These are phyloP conservation scores for Lachancea meyersii DNA, from an alignment of 805 yeast genomes.

Conservation along the genomic window DNA sequence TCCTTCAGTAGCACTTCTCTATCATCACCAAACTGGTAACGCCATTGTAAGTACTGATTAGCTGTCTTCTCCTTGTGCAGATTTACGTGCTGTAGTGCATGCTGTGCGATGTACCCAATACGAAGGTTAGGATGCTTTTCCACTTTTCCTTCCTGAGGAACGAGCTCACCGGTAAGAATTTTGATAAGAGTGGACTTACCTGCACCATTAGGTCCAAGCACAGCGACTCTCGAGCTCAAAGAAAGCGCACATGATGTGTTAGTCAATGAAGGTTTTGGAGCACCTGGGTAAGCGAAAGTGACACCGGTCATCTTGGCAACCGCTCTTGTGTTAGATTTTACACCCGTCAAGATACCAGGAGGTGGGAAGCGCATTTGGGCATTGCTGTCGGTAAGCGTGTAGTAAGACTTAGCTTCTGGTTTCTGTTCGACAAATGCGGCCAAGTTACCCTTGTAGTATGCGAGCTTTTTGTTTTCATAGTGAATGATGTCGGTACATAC, in stretches of 20 bases:
- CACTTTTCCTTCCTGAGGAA: constrained; percentile 81
- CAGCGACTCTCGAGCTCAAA: constrained; percentile 93
- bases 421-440: constrained; percentile 85
- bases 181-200: constrained; percentile 96
- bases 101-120: constrained; percentile 98
- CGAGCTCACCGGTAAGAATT: constrained; percentile 83
- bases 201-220: constrained; percentile 97
- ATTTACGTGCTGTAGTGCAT: constrained; percentile 95
- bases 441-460: constrained; percentile 91
- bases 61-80: constrained; percentile 97
- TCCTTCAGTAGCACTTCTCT: constrained; percentile 93
- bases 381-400: constrained; percentile 85
- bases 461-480: constrained; percentile 90
- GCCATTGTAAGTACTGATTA: constrained; percentile 96
- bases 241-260: constrained; percentile 87
- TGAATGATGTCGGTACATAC: constrained; percentile 97
- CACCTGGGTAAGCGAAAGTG: constrained; percentile 86
- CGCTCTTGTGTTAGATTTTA: constrained; percentile 87
- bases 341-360: constrained; percentile 97
- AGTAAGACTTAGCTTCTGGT: constrained; percentile 95
- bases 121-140: constrained; percentile 98
- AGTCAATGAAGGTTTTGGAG: constrained; percentile 69
- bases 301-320: constrained; percentile 84
- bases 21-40: constrained; percentile 96
- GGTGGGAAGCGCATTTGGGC: constrained; percentile 98